These are phyloP conservation scores for Schwanniomyces occidentalis DNA, from an alignment of 805 yeast genomes.

Conservation along the genomic window DNA sequence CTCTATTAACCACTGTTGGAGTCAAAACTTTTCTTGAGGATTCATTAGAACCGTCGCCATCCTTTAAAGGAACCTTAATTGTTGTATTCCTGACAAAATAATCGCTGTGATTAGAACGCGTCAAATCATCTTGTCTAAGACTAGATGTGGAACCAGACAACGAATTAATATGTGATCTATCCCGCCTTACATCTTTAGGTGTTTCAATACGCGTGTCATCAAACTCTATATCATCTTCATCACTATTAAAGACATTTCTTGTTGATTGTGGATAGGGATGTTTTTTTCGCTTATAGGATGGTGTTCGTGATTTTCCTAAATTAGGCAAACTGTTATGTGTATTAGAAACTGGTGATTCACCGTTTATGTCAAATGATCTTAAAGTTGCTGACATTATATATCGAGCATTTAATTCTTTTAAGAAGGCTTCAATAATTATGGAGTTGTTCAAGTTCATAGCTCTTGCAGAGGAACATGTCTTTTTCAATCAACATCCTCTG, in stretches of 20 bases:
- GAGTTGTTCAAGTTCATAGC: too few species aligned
- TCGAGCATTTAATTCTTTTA: background rate
- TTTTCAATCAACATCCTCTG: too few species aligned
- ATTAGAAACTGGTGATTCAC: constrained; percentile 1
- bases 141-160: background rate
- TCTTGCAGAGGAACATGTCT: too few species aligned
- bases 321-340: background rate
- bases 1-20: constrained; percentile 6
- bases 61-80: constrained; percentile 14
- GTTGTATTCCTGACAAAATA: constrained; percentile 6
- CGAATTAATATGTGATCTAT: constrained; percentile 2
- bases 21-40: constrained; percentile 5
- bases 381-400: constrained; percentile 6
- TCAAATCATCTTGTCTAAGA: background rate
- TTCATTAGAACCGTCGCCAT: constrained; percentile 1
- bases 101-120: constrained; percentile 1
- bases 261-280: background rate
- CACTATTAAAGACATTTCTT: constrained; percentile 3
- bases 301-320: background rate
- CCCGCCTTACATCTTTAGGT: constrained; percentile 16
- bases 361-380: constrained; percentile 6
- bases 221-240: constrained; percentile 25
- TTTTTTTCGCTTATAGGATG: background rate
- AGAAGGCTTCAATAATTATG: too few species aligned
- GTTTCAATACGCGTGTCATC: constrained; percentile 32